Evolutionary conservation across 2,329 filamentous ascomycete genomes (phyloP).

Genomic region (Laburnicola sp.): DNA sequence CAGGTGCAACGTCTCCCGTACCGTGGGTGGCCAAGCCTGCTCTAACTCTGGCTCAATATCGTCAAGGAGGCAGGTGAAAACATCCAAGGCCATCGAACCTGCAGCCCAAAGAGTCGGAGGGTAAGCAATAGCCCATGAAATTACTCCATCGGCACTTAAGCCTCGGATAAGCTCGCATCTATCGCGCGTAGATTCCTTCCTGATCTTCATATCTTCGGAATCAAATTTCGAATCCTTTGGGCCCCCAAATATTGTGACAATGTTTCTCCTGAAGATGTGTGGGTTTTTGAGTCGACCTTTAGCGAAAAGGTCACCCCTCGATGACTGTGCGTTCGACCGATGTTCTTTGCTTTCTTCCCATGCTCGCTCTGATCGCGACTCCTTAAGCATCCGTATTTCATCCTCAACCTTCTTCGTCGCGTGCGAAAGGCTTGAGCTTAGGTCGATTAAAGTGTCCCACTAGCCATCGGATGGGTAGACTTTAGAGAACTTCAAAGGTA

Average conservation of each 20-base stretch:
- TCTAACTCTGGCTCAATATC: neutral
- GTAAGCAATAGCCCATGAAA: neutral
- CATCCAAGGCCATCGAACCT: neutral
- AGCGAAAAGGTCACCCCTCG: slow-evolving; percentile 1
- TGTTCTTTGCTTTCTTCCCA: slow-evolving; percentile 2
- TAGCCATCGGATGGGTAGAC: slow-evolving; percentile 1
- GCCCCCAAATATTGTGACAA: slow-evolving; percentile 3
- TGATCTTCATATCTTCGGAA: slow-evolving; percentile 1
- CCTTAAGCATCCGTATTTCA: neutral
- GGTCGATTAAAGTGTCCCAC: slow-evolving; percentile 2
- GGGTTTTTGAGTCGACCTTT: slow-evolving; percentile 3
- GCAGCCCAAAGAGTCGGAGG: neutral
- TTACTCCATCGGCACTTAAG: neutral
- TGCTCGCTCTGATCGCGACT: neutral
- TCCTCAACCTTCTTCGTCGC: slow-evolving; percentile 1
- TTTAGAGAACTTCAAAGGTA: slow-evolving; percentile 1
- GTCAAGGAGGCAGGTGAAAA: neutral
- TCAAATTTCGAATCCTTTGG: slow-evolving; percentile 4
- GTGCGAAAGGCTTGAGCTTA: neutral
- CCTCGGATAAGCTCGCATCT: neutral
- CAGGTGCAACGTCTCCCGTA: neutral
- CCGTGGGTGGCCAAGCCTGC: neutral
- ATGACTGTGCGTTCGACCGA: neutral
- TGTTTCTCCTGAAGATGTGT: slow-evolving; percentile 1
- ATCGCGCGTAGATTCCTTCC: neutral